phyloP scores from a whole-genome alignment of 1,284 basidiomycete species.

The Ustilago trichophora region DNA sequence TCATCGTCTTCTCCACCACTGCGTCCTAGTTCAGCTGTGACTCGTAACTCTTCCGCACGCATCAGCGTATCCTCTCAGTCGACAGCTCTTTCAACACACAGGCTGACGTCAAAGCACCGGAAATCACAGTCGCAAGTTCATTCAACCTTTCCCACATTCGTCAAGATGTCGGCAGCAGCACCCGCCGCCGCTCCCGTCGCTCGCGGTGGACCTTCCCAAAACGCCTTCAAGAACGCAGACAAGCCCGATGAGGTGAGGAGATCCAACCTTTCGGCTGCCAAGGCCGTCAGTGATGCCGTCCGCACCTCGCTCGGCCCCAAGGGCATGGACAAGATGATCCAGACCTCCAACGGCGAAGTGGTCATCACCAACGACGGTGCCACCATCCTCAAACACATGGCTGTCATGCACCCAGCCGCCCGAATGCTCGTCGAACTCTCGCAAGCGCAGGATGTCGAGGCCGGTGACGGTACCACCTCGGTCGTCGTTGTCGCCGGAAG shows the following conservation, averaged over 20 bases:
- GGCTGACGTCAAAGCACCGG: too few relatives aligned
- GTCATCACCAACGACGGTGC: constrained; percentile 99
- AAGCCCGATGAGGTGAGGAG: constrained; percentile 67
- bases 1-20: too few relatives aligned
- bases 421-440: constrained; percentile 97
- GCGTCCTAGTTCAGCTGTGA: too few relatives aligned
- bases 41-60: too few relatives aligned
- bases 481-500: constrained; percentile 97
- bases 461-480: constrained; percentile 98
- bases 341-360: constrained; percentile 94
- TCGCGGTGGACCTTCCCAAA: constrained; percentile 30
- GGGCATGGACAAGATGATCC: constrained; percentile 99
- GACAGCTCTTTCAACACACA: too few relatives aligned
- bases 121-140: too few relatives aligned
- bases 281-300: constrained; percentile 97
- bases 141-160: too few relatives aligned
- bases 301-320: constrained; percentile 94
- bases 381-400: constrained; percentile 96
- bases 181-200: constrained; percentile 37
- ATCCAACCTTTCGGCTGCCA: constrained; percentile 61
- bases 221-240: constrained; percentile 66
- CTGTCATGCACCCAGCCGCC: constrained; percentile 96
- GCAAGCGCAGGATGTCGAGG: constrained; percentile 97
- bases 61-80: too few relatives aligned
- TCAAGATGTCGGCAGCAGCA: constrained; percentile 46